Evolutionary conservation across 73 alveolate genomes (phyloP).

Genomic region (Tetrahymena borealis): DNA sequence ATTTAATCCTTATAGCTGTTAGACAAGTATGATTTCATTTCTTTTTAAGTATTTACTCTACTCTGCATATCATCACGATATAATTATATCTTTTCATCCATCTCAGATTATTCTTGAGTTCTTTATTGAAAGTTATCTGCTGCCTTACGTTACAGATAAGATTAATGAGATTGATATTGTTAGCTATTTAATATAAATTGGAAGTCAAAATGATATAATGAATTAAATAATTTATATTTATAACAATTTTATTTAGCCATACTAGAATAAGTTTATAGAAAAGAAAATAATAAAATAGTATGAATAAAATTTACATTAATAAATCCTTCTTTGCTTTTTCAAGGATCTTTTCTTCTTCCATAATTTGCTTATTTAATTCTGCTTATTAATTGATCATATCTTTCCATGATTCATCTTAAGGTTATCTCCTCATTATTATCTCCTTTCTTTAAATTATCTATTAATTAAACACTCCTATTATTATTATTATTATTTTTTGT

Average conservation of each 20-base stretch:
- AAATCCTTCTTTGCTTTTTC: not conserved
- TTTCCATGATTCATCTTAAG: not conserved
- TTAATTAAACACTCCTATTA: no score
- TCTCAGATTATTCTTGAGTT: not conserved
- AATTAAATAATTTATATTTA: not conserved
- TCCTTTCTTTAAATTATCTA: not conserved
- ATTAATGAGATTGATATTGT: not conserved
- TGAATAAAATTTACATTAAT: not conserved
- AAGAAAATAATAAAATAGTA: no score
- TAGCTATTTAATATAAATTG: not conserved
- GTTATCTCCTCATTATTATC: not conserved
- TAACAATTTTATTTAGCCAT: no score
- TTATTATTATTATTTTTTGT: no score
- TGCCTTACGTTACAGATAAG: not conserved
- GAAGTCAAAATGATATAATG: not conserved
- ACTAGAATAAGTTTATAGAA: no score
- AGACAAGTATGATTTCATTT: not conserved
- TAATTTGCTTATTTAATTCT: not conserved
- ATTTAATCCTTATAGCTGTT: not conserved
- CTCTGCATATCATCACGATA: not conserved
- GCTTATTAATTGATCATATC: not conserved
- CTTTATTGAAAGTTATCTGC: not conserved
- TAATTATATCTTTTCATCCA: not conserved
- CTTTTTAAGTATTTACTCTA: not conserved
- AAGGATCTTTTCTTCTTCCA: not conserved